Evolutionary conservation across 768 basidiomycete genomes (phyloP), one percentile per base, ranked within the genome.

Genomic region (Mycena sanguinolenta): DNA sequence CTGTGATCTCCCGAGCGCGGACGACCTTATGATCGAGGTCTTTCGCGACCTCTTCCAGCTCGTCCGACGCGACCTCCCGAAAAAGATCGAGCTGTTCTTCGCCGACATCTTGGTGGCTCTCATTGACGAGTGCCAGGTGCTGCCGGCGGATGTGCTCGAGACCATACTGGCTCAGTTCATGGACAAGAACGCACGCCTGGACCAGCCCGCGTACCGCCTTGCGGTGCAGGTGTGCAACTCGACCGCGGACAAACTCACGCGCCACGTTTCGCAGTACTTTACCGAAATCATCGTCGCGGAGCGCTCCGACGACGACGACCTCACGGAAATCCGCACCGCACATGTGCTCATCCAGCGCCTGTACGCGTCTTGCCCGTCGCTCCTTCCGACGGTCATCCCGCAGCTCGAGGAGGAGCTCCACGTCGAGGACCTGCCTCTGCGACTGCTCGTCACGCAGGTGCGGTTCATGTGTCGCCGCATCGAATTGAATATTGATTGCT

Each of bases 211-310:
- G 0, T 93, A 91, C 79, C 89, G 93, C 39, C 87, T 98, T 39
- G 95, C 95, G 0, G 91, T 94, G 4, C 91, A 94, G 75, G 89
- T 98, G 32, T 97, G 95, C 85, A 96, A 91, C 66, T 84, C 85
- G 27, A 91, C 95, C 0, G 87, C 94, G 4, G 95, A 96, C 79
- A 94, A 93, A 79, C 87, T 98, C 8, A 94, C 96, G 77, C 90
- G 96, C 7, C 89, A 96, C 71, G 93, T 97, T 54, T 94, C 92
- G 77, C 91, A 94, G 74, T 96, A 98, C 82, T 98, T 99, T 77
- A 93, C 95, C 27, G 97, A 98, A 75, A 91, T 95, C 69, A 93
- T 97, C 75, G 87, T 91, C 54, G 84, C 84, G 17, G 84, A 42
- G 82, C 82, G 27, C 32, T 34, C 32, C 49, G 82, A 82, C 36